These are phyloP conservation scores for Heimioporus sp. DNA, from an alignment of 768 basidiomycete species.

Conservation along the genomic window DNA sequence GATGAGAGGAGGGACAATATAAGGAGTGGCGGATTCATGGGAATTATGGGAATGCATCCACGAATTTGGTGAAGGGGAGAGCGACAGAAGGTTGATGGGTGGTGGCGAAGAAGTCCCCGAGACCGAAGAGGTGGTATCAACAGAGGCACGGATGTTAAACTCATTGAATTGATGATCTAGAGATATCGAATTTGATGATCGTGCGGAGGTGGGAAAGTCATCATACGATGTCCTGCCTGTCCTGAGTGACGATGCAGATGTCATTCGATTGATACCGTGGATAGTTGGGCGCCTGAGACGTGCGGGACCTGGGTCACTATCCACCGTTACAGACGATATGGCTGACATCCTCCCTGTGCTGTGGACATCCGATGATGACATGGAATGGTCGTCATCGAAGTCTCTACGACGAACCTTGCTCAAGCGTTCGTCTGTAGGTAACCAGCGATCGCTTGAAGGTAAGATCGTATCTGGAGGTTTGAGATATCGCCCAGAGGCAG, in stretches of 20 bases:
- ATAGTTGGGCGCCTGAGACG: slow-evolving; percentile 62
- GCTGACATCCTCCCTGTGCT: slow-evolving; percentile 72
- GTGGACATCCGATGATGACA: slow-evolving; percentile 85
- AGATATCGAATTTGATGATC: slow-evolving; percentile 79
- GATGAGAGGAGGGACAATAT: slow-evolving; percentile 35
- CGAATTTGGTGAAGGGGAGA: slow-evolving; percentile 62
- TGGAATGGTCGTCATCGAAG: slow-evolving; percentile 88
- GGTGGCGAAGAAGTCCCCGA: slow-evolving; percentile 73
- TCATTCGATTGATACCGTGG: slow-evolving; percentile 70
- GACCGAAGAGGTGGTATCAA: slow-evolving; percentile 55
- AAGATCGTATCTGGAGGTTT: slow-evolving; percentile 35
- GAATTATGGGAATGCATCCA: slow-evolving; percentile 49
- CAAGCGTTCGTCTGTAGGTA: slow-evolving; percentile 54
- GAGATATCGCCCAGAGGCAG: slow-evolving; percentile 59
- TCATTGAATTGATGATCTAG: slow-evolving; percentile 76
- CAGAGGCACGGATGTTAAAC: slow-evolving; percentile 68
- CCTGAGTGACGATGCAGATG: slow-evolving; percentile 72
- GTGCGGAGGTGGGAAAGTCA: slow-evolving; percentile 69
- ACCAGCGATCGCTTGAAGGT: slow-evolving; percentile 46
- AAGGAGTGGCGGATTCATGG: slow-evolving; percentile 39
- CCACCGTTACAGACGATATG: slow-evolving; percentile 80
- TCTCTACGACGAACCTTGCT: slow-evolving; percentile 79
- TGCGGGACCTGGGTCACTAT: slow-evolving; percentile 82
- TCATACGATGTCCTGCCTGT: slow-evolving; percentile 56
- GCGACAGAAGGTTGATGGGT: slow-evolving; percentile 69